Conservation (phyloP, 148 eudicot species). For the Nepenthes mirabilis region DNA sequence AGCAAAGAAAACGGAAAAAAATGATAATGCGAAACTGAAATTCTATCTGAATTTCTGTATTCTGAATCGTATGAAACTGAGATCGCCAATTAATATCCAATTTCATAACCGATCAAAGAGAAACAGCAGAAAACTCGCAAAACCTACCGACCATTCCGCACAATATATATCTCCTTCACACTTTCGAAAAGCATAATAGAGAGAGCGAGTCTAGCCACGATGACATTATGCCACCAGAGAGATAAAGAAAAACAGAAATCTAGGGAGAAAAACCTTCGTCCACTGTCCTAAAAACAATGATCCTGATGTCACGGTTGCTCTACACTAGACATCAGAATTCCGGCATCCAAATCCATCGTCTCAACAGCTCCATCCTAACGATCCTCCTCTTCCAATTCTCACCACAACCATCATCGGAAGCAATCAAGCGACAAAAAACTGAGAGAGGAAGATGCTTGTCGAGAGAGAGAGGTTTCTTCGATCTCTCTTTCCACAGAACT, state of each 20-base stretch:
- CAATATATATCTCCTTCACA: neutral
- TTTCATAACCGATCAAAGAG: too few relatives aligned
- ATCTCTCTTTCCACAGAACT: too few relatives aligned
- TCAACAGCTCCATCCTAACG: slow-evolving; percentile 5
- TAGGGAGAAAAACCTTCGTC: slow-evolving; percentile 32
- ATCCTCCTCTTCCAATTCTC: slow-evolving; percentile 9
- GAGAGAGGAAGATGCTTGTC: neutral
- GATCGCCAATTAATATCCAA: too few relatives aligned
- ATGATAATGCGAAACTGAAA: too few relatives aligned
- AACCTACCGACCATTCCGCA: too few relatives aligned
- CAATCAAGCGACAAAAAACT: neutral
- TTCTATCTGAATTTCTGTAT: too few relatives aligned
- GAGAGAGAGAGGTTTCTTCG: slow-evolving; percentile 5
- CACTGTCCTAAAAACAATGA: slow-evolving; percentile 22
- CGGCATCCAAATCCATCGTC: slow-evolving; percentile 13
- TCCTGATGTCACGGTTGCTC: slow-evolving; percentile 21
- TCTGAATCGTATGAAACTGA: too few relatives aligned
- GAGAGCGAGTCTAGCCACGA: too few relatives aligned
- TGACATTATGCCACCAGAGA: neutral
- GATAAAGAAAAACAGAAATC: neutral
- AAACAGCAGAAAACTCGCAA: too few relatives aligned
- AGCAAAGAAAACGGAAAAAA: too few relatives aligned
- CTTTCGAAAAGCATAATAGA: neutral
- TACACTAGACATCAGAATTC: slow-evolving; percentile 20
- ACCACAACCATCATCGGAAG: neutral